Evolutionary conservation across 352 stramenopile species (phyloP).

Genomic region (Phytophthora megakarya): DNA sequence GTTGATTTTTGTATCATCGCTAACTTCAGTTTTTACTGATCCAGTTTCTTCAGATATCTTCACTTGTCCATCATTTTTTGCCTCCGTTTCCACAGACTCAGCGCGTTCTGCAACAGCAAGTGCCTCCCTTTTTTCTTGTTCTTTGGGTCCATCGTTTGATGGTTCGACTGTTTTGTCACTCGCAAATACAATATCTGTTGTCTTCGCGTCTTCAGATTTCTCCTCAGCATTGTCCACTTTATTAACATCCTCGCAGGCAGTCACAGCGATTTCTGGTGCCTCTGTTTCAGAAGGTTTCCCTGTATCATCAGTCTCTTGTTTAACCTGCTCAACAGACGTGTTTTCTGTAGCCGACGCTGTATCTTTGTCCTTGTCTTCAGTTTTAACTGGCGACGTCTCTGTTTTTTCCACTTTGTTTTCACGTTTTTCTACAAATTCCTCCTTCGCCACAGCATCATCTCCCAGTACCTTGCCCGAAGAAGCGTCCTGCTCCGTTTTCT

Average conservation of each 20-base stretch:
- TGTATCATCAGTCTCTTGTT: neutral
- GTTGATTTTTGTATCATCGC: conserved; percentile 5
- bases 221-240: neutral
- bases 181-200: neutral
- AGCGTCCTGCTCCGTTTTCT: neutral
- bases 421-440: neutral
- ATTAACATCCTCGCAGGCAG: neutral
- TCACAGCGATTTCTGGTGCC: neutral
- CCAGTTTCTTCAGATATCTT: neutral
- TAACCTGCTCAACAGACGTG: neutral
- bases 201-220: conserved; percentile 1
- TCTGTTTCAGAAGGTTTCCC: neutral
- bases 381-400: neutral
- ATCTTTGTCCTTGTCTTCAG: neutral
- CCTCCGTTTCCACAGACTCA: neutral
- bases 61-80: conserved; percentile 1
- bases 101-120: neutral
- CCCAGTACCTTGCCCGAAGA: neutral
- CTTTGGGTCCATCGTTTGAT: neutral
- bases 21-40: conserved; percentile 18
- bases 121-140: conserved; percentile 1
- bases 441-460: neutral
- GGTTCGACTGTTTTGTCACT: neutral
- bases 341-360: neutral
- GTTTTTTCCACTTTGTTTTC: neutral